Evolutionary conservation across 1,139 yeast genomes (phyloP).

Genomic region (Keqinozyma sinolaborantium): DNA sequence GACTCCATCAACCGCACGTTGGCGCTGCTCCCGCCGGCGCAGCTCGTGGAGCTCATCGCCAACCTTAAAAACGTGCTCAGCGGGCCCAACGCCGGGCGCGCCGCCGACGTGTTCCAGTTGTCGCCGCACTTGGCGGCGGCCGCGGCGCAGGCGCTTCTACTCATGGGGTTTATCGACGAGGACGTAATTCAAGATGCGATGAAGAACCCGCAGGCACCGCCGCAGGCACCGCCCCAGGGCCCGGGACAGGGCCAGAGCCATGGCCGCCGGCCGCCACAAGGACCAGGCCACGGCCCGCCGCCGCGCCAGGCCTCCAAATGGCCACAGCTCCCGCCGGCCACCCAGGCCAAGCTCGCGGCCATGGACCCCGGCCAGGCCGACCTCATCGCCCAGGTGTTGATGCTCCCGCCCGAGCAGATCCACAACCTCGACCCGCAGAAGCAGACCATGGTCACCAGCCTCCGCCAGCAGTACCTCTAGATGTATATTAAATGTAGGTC

Average conservation of each 20-base stretch:
- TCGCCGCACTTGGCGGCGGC: constrained; percentile 60
- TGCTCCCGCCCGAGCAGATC: constrained; percentile 54
- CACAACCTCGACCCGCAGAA: constrained; percentile 56
- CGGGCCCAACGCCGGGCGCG: constrained; percentile 50
- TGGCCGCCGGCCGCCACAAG: background rate
- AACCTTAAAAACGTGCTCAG: constrained; percentile 53
- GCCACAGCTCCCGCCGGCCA: constrained; percentile 46
- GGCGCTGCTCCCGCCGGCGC: constrained; percentile 64
- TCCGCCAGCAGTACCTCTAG: constrained; percentile 54
- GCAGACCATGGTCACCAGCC: constrained; percentile 54
- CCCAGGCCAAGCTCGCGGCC: constrained; percentile 45
- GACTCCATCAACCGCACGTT: constrained; percentile 56
- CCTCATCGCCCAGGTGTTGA: constrained; percentile 61
- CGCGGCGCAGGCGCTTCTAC: constrained; percentile 68
- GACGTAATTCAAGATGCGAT: constrained; percentile 54
- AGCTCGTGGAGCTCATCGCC: constrained; percentile 62
- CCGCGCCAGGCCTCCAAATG: constrained; percentile 34
- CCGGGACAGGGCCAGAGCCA: constrained; percentile 9
- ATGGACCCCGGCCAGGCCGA: constrained; percentile 58
- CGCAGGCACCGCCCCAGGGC: constrained; percentile 14
- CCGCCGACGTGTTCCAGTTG: constrained; percentile 48
- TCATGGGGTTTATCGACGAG: constrained; percentile 71
- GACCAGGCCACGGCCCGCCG: constrained; percentile 4
- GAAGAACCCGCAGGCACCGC: constrained; percentile 23
- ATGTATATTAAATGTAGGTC: background rate